phyloP scores from a whole-genome alignment of 2,329 filamentous ascomycete species.

The Claviceps humidiphila region DNA sequence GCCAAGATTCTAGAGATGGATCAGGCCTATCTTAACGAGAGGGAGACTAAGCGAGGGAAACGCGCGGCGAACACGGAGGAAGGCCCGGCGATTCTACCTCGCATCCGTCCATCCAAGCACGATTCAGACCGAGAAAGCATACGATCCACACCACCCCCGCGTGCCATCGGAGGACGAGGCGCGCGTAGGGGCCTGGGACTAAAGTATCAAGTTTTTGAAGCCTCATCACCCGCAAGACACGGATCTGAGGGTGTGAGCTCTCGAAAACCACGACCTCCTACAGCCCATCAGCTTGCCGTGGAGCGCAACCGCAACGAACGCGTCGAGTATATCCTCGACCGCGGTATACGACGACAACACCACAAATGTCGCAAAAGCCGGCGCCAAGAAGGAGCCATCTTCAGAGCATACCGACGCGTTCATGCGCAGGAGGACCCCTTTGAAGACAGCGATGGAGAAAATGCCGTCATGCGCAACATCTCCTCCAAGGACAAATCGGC shows the following conservation, averaged over 20 bases:
- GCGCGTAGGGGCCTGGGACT: conserved; percentile 24
- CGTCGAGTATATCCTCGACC: conserved; percentile 70
- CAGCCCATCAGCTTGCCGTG: conserved; percentile 69
- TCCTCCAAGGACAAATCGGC: conserved; percentile 14
- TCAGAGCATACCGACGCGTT: conserved; percentile 52
- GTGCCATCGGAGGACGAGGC: conserved; percentile 14
- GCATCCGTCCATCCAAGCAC: conserved; percentile 50
- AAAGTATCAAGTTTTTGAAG: conserved; percentile 48
- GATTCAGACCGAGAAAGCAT: conserved; percentile 34
- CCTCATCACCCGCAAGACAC: conserved; percentile 44
- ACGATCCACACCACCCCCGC: conserved; percentile 29
- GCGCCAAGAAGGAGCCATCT: conserved; percentile 50
- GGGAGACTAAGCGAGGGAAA: conserved; percentile 44
- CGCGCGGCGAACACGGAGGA: conserved; percentile 32
- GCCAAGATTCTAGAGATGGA: conserved; percentile 65
- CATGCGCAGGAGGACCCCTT: conserved; percentile 42
- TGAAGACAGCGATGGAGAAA: conserved; percentile 50
- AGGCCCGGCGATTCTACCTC: conserved; percentile 45
- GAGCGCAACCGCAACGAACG: conserved; percentile 66
- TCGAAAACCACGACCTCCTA: conserved; percentile 59
- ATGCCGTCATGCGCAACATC: conserved; percentile 22
- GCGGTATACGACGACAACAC: conserved; percentile 55
- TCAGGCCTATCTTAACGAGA: conserved; percentile 52
- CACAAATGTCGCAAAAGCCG: conserved; percentile 48
- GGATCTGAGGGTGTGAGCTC: conserved; percentile 41